These are phyloP conservation scores for Choiromyces venosus DNA, from an alignment of 495 filamentous ascomycete genomes.

Conservation along the genomic window DNA sequence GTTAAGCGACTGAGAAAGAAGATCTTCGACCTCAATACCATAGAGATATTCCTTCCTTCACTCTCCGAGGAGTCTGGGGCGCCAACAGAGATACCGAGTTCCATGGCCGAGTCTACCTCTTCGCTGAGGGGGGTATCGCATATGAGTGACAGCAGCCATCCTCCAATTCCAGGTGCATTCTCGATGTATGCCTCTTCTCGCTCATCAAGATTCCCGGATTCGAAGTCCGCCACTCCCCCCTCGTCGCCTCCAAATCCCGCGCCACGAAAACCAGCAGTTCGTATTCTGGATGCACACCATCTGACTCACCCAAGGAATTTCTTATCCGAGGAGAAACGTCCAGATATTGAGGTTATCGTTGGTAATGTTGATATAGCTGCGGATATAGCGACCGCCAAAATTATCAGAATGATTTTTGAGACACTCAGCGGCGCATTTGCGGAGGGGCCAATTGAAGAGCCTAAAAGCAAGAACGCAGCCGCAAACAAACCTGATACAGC, in stretches of 20 bases:
- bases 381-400: conserved; percentile 64
- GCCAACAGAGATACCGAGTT: background rate
- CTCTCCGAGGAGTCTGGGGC: conserved; percentile 18
- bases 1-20: conserved; percentile 37
- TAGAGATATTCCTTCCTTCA: conserved; percentile 42
- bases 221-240: conserved; percentile 21
- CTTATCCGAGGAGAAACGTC: conserved; percentile 1
- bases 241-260: conserved; percentile 1
- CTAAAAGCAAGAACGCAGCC: conserved; percentile 25
- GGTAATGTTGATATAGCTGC: conserved; percentile 55
- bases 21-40: conserved; percentile 41
- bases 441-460: conserved; percentile 24
- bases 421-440: conserved; percentile 50
- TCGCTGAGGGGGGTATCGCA: background rate
- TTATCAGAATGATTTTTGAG: conserved; percentile 58
- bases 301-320: background rate
- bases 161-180: conserved; percentile 55
- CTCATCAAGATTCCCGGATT: conserved; percentile 5
- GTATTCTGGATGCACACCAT: conserved; percentile 24
- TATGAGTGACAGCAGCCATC: conserved; percentile 42
- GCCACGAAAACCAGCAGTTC: conserved; percentile 21
- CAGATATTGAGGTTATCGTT: conserved; percentile 53
- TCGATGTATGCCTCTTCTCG: conserved; percentile 47
- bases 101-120: conserved; percentile 2
- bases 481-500: conserved; percentile 28